Evolutionary conservation across 2,329 filamentous ascomycete genomes (phyloP).

Genomic region (Byssothecium circinans): DNA sequence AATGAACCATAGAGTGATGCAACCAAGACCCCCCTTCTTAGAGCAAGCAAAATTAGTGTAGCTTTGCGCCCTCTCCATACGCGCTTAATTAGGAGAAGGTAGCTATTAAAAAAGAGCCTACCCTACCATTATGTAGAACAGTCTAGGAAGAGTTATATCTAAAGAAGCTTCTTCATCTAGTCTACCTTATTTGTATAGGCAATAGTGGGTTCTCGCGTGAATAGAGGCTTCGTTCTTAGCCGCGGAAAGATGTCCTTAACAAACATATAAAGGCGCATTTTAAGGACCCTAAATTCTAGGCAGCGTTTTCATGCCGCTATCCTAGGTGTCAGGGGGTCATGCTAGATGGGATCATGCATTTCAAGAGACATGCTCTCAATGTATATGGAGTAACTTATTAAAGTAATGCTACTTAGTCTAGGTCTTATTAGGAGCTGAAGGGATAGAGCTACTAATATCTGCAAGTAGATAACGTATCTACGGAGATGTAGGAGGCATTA

Average conservation of each 20-base stretch:
- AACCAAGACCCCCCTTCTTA: too few species aligned
- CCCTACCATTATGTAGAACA: background rate
- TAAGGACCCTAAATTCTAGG: conserved; percentile 10
- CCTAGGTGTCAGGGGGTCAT: conserved; percentile 10
- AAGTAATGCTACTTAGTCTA: too few species aligned
- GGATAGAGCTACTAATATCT: too few species aligned
- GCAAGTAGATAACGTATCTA: too few species aligned
- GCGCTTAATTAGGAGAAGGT: too few species aligned
- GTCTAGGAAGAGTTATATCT: too few species aligned
- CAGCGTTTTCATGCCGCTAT: conserved; percentile 15
- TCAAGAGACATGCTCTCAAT: conserved; percentile 21
- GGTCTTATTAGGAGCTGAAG: too few species aligned
- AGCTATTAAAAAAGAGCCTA: conserved; percentile 6
- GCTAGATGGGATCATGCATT: conserved; percentile 14
- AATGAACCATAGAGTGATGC: conserved; percentile 10
- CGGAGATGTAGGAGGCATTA: too few species aligned
- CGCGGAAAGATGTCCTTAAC: conserved; percentile 17
- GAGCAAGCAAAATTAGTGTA: too few species aligned
- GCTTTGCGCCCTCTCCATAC: too few species aligned
- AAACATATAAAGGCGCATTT: conserved; percentile 18
- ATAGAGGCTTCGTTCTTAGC: conserved; percentile 10
- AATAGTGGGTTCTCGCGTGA: conserved; percentile 14
- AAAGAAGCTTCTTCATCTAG: conserved; percentile 6
- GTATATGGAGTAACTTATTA: conserved; percentile 15
- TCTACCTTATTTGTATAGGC: conserved; percentile 21